A percentile compares a stretch with the other conserved stretches of the same genome.
phyloP scores from a whole-genome alignment of 805 yeast genomes.

The Ogataea ganodermae region DNA sequence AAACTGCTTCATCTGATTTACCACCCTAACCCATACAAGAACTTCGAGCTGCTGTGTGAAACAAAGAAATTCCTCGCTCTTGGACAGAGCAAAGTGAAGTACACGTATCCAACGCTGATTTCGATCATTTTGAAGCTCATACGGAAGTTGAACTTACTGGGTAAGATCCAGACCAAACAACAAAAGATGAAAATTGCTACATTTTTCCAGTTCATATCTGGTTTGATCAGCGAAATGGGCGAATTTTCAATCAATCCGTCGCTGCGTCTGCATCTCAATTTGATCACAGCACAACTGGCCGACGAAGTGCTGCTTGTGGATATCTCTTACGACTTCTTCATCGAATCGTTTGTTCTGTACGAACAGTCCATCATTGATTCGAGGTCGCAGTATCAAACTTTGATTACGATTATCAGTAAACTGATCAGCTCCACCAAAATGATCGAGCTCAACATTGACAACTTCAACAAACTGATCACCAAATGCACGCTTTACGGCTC shows the following conservation, averaged over 20 bases:
- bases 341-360: constrained; percentile 82
- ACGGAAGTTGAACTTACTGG: constrained; percentile 44
- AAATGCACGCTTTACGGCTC: constrained; percentile 87
- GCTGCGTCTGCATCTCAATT: constrained; percentile 48
- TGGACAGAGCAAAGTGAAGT: constrained; percentile 57
- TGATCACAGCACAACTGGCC: constrained; percentile 72
- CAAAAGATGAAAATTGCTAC: constrained; percentile 24
- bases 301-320: constrained; percentile 74
- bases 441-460: constrained; percentile 47
- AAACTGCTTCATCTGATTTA: constrained; percentile 67
- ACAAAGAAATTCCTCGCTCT: constrained; percentile 52
- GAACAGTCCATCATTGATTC: constrained; percentile 62
- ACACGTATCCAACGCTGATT: constrained; percentile 77
- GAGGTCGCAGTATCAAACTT: constrained; percentile 49
- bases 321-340: constrained; percentile 83
- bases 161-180: constrained; percentile 25
- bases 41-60: constrained; percentile 46
- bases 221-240: constrained; percentile 67
- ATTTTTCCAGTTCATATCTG: constrained; percentile 73
- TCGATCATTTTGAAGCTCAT: constrained; percentile 60
- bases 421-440: constrained; percentile 45
- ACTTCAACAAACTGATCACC: constrained; percentile 79
- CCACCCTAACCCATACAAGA: constrained; percentile 46
- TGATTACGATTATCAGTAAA: constrained; percentile 48
- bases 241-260: constrained; percentile 35